Conservation (phyloP, 768 basidiomycete genomes). For the Leucosporidium creatinivorum region DNA sequence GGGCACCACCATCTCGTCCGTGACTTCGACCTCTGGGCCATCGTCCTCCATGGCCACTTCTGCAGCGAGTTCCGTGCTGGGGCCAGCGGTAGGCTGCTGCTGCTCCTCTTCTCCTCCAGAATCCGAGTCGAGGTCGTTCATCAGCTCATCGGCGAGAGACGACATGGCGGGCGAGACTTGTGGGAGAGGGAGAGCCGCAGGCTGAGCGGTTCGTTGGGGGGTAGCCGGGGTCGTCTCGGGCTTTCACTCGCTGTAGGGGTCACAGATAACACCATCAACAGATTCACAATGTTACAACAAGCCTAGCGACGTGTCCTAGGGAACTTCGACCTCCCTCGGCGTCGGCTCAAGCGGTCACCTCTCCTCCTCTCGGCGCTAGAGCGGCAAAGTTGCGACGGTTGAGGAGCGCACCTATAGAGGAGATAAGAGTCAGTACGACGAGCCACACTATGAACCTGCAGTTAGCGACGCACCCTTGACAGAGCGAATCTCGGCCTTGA, state of each 20-base stretch:
- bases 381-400: conserved; percentile 13
- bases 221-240: neutral
- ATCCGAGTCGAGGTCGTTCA: conserved; percentile 75
- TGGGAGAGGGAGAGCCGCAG: neutral
- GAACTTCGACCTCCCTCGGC: neutral
- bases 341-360: neutral
- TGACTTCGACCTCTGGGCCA: conserved; percentile 49
- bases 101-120: conserved; percentile 42
- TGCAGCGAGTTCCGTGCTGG: conserved; percentile 45
- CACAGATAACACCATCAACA: neutral
- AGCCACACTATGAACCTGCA: too few relatives aligned
- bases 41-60: conserved; percentile 56
- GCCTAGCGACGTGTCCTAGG: neutral
- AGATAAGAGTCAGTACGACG: neutral
- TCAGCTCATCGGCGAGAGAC: conserved; percentile 74
- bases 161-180: neutral
- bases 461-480: conserved; percentile 18
- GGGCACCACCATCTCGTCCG: conserved; percentile 42
- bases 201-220: neutral
- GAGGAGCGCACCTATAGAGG: conserved; percentile 11
- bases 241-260: too few relatives aligned
- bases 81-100: conserved; percentile 12
- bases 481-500: conserved; percentile 23
- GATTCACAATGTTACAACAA: neutral
- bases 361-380: conserved; percentile 2